These are phyloP conservation scores for Cymbopogon citratus DNA, from an alignment of 176 grass and related monocot genomes.

Conservation along the genomic window DNA sequence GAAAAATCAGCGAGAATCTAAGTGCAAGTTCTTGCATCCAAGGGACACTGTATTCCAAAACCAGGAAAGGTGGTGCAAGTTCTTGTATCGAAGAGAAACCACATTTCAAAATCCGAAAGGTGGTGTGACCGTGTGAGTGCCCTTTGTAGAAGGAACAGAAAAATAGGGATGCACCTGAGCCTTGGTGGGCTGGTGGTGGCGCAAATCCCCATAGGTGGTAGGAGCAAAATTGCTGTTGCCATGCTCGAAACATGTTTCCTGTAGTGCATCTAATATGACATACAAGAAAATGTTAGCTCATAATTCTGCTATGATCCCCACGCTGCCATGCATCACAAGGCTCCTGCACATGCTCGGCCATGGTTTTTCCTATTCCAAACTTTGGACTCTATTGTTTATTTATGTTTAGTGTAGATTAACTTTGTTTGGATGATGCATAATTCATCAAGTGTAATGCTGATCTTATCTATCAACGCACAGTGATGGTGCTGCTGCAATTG, in stretches of 20 bases:
- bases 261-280: neutral
- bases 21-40: neutral
- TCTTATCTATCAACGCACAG: conserved; percentile 34
- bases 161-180: neutral
- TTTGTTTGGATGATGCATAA: conserved; percentile 2
- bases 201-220: neutral
- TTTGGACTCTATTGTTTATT: neutral
- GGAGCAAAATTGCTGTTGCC: neutral
- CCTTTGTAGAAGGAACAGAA: neutral
- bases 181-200: neutral
- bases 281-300: neutral
- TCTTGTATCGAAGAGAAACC: neutral
- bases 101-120: neutral
- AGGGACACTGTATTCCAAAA: neutral
- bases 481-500: conserved; percentile 92
- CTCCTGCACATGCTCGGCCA: neutral
- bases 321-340: neutral
- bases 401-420: neutral
- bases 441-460: neutral
- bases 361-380: neutral
- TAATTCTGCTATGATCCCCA: neutral
- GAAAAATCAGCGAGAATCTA: neutral
- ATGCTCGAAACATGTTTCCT: neutral
- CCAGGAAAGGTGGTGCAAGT: neutral
- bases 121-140: neutral